These are phyloP conservation scores for Ustilago trichophora DNA, from an alignment of 1,284 basidiomycete species.

Conservation along the genomic window DNA sequence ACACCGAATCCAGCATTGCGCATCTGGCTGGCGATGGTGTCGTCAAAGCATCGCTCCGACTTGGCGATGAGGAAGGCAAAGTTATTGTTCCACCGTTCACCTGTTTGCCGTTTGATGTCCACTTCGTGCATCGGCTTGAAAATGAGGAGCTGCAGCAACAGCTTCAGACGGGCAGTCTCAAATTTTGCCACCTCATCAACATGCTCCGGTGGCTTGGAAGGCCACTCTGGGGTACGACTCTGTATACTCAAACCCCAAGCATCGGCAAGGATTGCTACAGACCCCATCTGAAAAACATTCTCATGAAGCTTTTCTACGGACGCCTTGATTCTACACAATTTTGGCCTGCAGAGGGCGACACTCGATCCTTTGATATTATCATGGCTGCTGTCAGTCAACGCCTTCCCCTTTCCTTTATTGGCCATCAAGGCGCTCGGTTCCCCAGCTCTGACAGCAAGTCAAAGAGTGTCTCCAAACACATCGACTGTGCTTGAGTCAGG, in stretches of 20 bases:
- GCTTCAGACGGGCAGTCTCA: neutral
- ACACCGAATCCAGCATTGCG: neutral
- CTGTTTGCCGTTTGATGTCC: constrained; percentile 5
- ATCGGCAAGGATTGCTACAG: neutral
- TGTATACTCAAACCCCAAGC: neutral
- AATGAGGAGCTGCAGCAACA: neutral
- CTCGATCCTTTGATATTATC: neutral
- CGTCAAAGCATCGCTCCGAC: neutral
- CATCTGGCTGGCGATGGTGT: neutral
- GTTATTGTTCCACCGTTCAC: constrained; percentile 6
- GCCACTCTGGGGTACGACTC: neutral
- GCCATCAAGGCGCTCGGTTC: constrained; percentile 5
- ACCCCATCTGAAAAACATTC: neutral
- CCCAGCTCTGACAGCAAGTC: neutral
- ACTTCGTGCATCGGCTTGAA: neutral
- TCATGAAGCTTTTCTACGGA: neutral
- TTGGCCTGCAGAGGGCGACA: neutral
- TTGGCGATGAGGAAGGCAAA: constrained; percentile 1
- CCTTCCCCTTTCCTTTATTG: neutral
- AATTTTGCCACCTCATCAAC: neutral
- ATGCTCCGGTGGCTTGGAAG: neutral
- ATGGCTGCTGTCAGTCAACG: constrained; percentile 6
- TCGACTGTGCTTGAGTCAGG: neutral
- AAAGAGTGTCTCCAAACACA: neutral
- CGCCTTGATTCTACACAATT: neutral